Evolutionary conservation across 2,329 filamentous ascomycete genomes (phyloP).

Genomic region (Fusarium austroafricanum): DNA sequence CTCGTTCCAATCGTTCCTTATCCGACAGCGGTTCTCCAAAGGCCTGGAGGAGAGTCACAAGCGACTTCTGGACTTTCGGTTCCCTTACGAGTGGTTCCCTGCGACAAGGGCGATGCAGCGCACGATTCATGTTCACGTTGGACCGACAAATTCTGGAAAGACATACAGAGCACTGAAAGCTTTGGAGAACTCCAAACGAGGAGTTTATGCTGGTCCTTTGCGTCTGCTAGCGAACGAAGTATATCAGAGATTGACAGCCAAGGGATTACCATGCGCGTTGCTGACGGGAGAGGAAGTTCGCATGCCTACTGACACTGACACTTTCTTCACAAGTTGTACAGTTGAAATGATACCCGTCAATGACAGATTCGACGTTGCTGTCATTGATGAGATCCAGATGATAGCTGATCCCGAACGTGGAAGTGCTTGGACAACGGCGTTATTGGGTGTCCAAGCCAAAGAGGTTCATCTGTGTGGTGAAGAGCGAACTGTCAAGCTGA

Average conservation of each 20-base stretch:
- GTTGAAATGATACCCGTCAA: conserved; percentile 84
- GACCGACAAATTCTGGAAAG: conserved; percentile 97
- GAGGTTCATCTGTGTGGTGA: conserved; percentile 97
- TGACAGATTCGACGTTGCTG: conserved; percentile 80
- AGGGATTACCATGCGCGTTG: conserved; percentile 80
- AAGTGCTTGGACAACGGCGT: conserved; percentile 93
- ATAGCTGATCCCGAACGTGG: conserved; percentile 83
- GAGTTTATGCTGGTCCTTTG: conserved; percentile 91
- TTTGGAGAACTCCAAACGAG: conserved; percentile 78
- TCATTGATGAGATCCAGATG: conserved; percentile 99
- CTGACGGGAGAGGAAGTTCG: conserved; percentile 92
- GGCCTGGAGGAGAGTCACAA: conserved; percentile 69
- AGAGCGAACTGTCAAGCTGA: conserved; percentile 80
- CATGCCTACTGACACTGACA: conserved; percentile 68
- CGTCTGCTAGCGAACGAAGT: conserved; percentile 92
- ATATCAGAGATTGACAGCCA: conserved; percentile 85
- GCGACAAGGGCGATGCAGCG: conserved; percentile 82
- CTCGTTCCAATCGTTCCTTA: conserved; percentile 74
- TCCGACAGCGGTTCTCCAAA: conserved; percentile 67
- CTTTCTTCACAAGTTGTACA: conserved; percentile 82
- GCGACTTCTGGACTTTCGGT: conserved; percentile 83
- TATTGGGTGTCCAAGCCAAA: conserved; percentile 86
- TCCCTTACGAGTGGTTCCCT: conserved; percentile 92
- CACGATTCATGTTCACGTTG: conserved; percentile 91
- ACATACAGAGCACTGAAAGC: conserved; percentile 93